Evolutionary conservation across 495 filamentous ascomycete genomes (phyloP), one percentile per base, ranked within the genome.

Genomic region (Entonaema liquescens): DNA sequence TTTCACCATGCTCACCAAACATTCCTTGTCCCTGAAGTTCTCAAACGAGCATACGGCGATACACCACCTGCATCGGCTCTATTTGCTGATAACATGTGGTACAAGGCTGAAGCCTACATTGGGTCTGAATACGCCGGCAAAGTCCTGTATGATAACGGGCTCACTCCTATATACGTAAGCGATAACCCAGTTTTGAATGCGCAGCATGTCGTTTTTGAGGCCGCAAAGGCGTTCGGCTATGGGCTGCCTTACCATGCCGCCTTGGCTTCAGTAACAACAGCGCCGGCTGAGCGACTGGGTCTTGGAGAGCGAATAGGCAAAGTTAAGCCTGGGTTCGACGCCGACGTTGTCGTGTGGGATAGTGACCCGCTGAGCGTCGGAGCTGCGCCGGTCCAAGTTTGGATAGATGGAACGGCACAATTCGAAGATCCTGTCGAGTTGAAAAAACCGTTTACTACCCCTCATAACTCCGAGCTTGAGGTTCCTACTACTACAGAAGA

Each of bases 1-100:
- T 90, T 91, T 72, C 89, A 91, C 74, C 89, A 91, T 70, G 89
- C 89, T 9, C 84, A 89, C 58, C 81, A 86, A 63, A 87, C 88
- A 1, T 90, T 80, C 75, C 70, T 89, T 26, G 83, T 90, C 3
- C 88, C 89, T 0, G 88, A 91, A 79, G 78, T 87, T 38, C 80
- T 87, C 54, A 81, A 85, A 72, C 79, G 87, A 62, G 73, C 84
- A 54, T 85, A 78, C 40, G 83, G 83, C 21, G 81, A 79, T 17
- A 78, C 78, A 0, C 78, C 83, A 1, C 83, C 83, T 2, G 81
- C 83, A 12, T 80, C 79, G 1, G 83, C 83, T 28, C 59, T 85
- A 6, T 91, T 91, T 68, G 83, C 89, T 9, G 87, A 89, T 63
- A 85, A 86, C 70, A 88, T 86, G 80, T 86, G 85, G 72, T 91